Conservation (phyloP, 163 green algal genomes). For the Volvox carteri region DNA sequence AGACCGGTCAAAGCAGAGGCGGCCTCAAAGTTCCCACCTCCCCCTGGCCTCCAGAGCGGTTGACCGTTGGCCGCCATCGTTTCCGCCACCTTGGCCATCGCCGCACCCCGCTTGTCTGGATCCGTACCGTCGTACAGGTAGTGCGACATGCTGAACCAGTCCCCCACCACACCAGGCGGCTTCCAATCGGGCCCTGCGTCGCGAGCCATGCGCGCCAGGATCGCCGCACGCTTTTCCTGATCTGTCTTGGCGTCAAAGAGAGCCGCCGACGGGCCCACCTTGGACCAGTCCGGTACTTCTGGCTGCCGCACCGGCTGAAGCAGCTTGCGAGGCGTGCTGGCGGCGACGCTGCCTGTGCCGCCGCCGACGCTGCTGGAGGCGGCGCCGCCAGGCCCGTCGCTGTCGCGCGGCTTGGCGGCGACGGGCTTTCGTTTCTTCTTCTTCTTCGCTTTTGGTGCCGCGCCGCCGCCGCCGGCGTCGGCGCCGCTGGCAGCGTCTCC, state of each 20-base stretch:
- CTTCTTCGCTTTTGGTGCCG: not conserved
- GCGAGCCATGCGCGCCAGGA: constrained; percentile 36
- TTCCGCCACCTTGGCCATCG: constrained; percentile 43
- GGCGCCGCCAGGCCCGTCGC: not conserved
- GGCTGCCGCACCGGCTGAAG: not conserved
- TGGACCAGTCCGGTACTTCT: constrained; percentile 36
- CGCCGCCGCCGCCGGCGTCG: not conserved
- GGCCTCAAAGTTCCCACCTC: not conserved
- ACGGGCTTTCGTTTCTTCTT: not conserved
- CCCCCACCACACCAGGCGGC: constrained; percentile 18
- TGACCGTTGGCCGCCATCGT: constrained; percentile 8
- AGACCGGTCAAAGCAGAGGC: no score
- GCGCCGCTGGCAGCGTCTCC: not conserved
- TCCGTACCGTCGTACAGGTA: constrained; percentile 41
- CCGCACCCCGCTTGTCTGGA: constrained; percentile 12
- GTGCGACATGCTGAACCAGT: constrained; percentile 31
- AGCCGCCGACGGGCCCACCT: constrained; percentile 24
- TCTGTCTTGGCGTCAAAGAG: constrained; percentile 38
- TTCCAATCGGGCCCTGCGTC: constrained; percentile 18
- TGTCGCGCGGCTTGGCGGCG: not conserved
- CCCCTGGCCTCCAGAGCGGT: constrained; percentile 7
- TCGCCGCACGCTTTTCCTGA: constrained; percentile 19
- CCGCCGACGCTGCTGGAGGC: not conserved
- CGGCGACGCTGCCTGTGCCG: not conserved
- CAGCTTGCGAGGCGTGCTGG: constrained; percentile 15